These are phyloP conservation scores for Platanthera guangdongensis DNA, from an alignment of 106 monocot species.

Conservation along the genomic window DNA sequence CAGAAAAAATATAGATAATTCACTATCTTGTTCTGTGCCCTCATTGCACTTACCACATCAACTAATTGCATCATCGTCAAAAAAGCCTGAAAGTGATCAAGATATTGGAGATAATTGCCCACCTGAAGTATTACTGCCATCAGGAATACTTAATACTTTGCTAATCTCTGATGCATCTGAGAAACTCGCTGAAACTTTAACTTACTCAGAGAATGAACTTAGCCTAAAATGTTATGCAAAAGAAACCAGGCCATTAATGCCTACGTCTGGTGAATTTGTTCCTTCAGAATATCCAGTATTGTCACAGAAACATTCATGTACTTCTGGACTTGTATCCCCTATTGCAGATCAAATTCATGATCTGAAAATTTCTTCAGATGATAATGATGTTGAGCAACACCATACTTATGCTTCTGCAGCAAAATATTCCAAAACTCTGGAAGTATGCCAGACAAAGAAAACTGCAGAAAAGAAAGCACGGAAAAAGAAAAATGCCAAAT, in stretches of 20 bases:
- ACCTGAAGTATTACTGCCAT: not conserved
- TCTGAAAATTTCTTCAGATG: conserved; percentile 27
- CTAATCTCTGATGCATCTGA: not conserved
- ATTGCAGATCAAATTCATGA: conserved; percentile 27
- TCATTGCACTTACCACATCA: conserved; percentile 41
- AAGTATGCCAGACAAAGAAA: conserved; percentile 44
- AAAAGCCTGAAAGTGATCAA: conserved; percentile 10
- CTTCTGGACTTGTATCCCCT: conserved; percentile 17
- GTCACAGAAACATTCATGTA: not conserved
- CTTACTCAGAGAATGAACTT: not conserved
- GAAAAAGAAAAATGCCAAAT: conserved; percentile 67
- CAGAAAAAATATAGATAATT: conserved; percentile 10
- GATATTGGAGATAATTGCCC: not conserved
- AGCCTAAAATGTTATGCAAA: not conserved
- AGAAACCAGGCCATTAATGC: not conserved
- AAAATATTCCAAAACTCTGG: conserved; percentile 30
- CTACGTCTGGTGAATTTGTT: not conserved
- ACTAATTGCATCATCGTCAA: conserved; percentile 13
- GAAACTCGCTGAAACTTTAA: conserved; percentile 2
- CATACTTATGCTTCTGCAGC: conserved; percentile 11
- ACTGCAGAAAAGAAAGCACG: conserved; percentile 64
- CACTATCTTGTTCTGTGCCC: conserved; percentile 11
- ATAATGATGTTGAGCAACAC: not conserved
- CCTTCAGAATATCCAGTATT: conserved; percentile 4
- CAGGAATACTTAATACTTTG: not conserved